Base-by-base conservation (phyloP, 2,329 filamentous ascomycete genomes). In the Corynespora cassiicola region DNA sequence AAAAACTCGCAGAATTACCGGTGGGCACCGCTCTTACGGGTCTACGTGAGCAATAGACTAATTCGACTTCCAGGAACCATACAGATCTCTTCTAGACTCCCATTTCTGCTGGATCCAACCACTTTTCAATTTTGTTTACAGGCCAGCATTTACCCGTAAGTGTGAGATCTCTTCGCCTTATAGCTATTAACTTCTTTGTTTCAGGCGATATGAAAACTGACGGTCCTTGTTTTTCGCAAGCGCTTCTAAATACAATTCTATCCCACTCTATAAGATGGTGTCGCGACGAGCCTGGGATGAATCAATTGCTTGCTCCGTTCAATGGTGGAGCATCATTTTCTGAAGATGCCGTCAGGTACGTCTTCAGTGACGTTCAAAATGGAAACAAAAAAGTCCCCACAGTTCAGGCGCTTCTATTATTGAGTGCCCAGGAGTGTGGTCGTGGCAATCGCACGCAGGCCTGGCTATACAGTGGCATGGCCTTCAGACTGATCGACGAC, bases 81-180 rank as follows among this genome's bases (percentile, higher is more conserved):
- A 38, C 19, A 32, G 40, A 15, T 47, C 26, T 10, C 40, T 47
- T 15, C 14, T 47, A 8, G 44, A 47, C 15, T 43, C 40, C 7
- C 44, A 47, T 29, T 47, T 39, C 17, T 43, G 39, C 36, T 47
- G 44, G 44, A 40, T 47, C 7, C 44, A 47, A 21, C 44, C 44
- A 10, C 36, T 47, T 11, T 47, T 47, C 36, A 47, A 47, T 14
- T 47, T 47, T 16, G 31, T 47, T 2, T 47, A 44, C 17, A 27
- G 44, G 19, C 44, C 44, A 19, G 44, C 40, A 2, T 47, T 47
- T 17, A 47, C 40, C 15, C 44, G 44, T 46, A 30, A 6, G 35
- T 15, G 22, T n/a, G n/a, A n/a, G n/a, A 12, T 9, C 29, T 10
- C 17, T 29, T 24, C 12, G 6, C 7, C 8, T 3, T 12, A 18